These are phyloP conservation scores for Agaricus blazei DNA, from an alignment of 768 basidiomycete species.

Conservation along the genomic window DNA sequence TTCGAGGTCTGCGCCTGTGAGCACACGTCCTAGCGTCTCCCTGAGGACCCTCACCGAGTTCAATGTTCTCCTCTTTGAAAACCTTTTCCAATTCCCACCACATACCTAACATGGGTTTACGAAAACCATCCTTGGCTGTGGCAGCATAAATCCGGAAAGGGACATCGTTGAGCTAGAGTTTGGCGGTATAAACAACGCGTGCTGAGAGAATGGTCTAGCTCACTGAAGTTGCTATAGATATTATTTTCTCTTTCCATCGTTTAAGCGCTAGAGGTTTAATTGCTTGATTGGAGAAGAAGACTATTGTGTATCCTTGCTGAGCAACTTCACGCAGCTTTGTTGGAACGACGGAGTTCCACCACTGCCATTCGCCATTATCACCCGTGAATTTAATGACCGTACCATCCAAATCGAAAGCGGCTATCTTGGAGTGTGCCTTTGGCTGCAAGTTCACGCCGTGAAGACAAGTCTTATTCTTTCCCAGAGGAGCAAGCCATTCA, in stretches of 20 bases:
- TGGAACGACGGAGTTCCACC: conserved; percentile 71
- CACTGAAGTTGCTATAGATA: conserved; percentile 54
- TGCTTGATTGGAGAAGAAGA: conserved; percentile 81
- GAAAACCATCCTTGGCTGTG: conserved; percentile 62
- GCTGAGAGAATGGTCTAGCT: conserved; percentile 23
- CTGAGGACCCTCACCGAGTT: conserved; percentile 49
- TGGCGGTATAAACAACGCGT: not conserved
- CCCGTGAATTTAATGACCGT: conserved; percentile 63
- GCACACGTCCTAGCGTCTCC: not conserved
- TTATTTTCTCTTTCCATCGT: conserved; percentile 76
- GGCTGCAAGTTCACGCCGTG: conserved; percentile 39
- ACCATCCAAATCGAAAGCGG: conserved; percentile 84
- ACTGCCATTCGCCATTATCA: conserved; percentile 45
- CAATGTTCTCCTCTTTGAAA: conserved; percentile 49
- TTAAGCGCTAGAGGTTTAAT: conserved; percentile 42
- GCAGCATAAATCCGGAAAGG: conserved; percentile 83
- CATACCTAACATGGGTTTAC: conserved; percentile 89
- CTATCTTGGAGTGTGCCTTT: conserved; percentile 48
- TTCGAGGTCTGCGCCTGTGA: conserved; percentile 44
- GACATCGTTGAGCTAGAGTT: conserved; percentile 54
- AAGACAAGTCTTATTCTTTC: conserved; percentile 33
- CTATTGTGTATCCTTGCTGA: conserved; percentile 62
- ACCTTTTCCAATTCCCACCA: conserved; percentile 68
- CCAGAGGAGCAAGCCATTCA: conserved; percentile 36
- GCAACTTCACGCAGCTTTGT: conserved; percentile 55